These are phyloP conservation scores for Citrullus amarus DNA, from an alignment of 306 rosid genomes.

Conservation along the genomic window DNA sequence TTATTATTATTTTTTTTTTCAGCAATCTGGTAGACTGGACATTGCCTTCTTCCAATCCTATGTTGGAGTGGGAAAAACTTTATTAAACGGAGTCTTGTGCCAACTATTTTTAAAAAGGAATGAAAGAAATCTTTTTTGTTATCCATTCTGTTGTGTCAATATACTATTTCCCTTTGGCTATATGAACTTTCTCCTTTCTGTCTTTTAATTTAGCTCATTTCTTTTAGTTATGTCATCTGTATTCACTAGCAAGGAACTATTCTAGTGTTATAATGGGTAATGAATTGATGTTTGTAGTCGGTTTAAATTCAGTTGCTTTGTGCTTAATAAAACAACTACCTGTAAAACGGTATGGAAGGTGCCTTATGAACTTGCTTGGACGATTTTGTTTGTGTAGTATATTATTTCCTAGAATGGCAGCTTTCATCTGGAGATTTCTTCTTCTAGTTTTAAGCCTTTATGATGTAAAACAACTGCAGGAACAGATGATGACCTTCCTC, in stretches of 20 bases:
- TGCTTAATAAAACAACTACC: not conserved
- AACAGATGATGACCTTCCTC: conserved; percentile 49
- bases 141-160: not conserved
- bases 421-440: not conserved
- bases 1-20: not conserved
- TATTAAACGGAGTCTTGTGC: not conserved
- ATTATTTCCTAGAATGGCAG: not conserved
- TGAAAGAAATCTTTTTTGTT: not conserved
- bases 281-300: not conserved
- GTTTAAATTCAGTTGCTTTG: not conserved
- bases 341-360: not conserved
- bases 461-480: conserved; percentile 20
- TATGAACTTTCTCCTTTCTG: not conserved
- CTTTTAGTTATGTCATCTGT: not conserved
- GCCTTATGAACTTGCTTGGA: not conserved
- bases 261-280: not conserved
- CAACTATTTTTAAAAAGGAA: not conserved
- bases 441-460: not conserved
- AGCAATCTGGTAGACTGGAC: not conserved
- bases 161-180: not conserved
- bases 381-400: not conserved
- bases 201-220: not conserved
- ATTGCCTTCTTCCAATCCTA: not conserved
- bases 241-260: not conserved
- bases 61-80: not conserved